A percentile compares a stretch with the other conserved stretches of the same genome.
phyloP scores from a whole-genome alignment of 2,329 filamentous ascomycete species.

The Pestalotiopsis sp. region DNA sequence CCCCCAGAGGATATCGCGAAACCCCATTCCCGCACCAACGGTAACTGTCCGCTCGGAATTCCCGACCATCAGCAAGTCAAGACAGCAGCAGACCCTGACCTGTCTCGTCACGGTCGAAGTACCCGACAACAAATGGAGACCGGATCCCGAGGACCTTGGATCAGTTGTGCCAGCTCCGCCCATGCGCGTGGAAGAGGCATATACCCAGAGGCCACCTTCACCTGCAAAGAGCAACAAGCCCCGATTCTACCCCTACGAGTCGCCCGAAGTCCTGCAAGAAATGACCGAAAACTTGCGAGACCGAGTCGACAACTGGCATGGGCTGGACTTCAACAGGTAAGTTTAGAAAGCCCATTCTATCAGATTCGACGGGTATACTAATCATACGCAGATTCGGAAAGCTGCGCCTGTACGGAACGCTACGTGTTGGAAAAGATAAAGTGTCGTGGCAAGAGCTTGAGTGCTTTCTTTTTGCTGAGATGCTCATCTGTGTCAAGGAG shows the following conservation, averaged over 20 bases:
- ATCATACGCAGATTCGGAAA: slow-evolving; percentile 75
- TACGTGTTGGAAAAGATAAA: slow-evolving; percentile 94
- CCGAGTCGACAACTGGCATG: slow-evolving; percentile 98
- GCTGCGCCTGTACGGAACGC: slow-evolving; percentile 82
- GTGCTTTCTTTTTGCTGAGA: slow-evolving; percentile 95
- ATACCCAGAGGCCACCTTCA: slow-evolving; percentile 58
- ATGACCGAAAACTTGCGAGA: slow-evolving; percentile 82
- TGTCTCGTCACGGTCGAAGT: slow-evolving; percentile 95
- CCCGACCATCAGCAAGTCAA: slow-evolving; percentile 87
- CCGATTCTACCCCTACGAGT: slow-evolving; percentile 72
- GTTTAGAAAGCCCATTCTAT: slow-evolving; percentile 21
- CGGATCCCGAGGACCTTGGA: slow-evolving; percentile 80
- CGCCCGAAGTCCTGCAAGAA: slow-evolving; percentile 76
- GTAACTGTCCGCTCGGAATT: slow-evolving; percentile 98
- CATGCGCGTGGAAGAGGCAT: slow-evolving; percentile 55
- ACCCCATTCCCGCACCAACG: slow-evolving; percentile 85
- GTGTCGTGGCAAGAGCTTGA: slow-evolving; percentile 97
- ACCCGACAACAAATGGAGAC: slow-evolving; percentile 86
- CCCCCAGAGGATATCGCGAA: slow-evolving; percentile 72
- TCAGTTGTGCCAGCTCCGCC: slow-evolving; percentile 47
- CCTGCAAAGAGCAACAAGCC: slow-evolving; percentile 57
- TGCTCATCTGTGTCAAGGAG: slow-evolving; percentile 99
- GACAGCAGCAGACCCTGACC: slow-evolving; percentile 92
- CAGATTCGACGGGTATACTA: slow-evolving; percentile 23
- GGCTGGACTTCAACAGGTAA: slow-evolving; percentile 83